These are phyloP conservation scores for Stemphylium beticola DNA, from an alignment of 2,329 filamentous ascomycete genomes.

Conservation along the genomic window DNA sequence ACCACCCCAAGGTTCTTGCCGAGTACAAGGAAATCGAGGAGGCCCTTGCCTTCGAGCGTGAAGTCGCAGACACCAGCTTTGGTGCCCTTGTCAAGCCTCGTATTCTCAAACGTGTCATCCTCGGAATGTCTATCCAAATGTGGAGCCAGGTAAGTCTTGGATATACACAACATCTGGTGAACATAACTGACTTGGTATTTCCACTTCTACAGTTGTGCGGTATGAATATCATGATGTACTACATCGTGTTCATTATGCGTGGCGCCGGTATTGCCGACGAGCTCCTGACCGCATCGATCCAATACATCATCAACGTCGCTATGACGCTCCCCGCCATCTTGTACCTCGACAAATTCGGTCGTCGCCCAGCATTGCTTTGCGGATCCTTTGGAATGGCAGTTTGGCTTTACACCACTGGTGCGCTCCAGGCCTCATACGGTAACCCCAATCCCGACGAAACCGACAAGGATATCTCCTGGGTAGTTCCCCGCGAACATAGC, in stretches of 20 bases:
- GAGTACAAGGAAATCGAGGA: slow-evolving; percentile 68
- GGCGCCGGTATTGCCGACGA: slow-evolving; percentile 63
- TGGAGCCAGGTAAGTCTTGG: slow-evolving; percentile 61
- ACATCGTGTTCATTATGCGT: slow-evolving; percentile 67
- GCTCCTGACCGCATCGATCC: slow-evolving; percentile 66
- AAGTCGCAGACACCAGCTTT: slow-evolving; percentile 59
- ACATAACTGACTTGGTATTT: neutral
- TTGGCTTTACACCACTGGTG: slow-evolving; percentile 65
- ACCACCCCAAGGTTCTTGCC: slow-evolving; percentile 66
- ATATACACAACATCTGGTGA: slow-evolving; percentile 53
- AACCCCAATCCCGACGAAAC: slow-evolving; percentile 41
- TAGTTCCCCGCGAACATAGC: slow-evolving; percentile 58
- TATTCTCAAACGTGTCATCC: slow-evolving; percentile 62
- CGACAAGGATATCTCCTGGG: slow-evolving; percentile 61
- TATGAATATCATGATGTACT: slow-evolving; percentile 34
- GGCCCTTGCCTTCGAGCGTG: slow-evolving; percentile 61
- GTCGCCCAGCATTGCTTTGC: slow-evolving; percentile 62
- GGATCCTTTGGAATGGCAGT: slow-evolving; percentile 66
- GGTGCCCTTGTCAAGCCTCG: slow-evolving; percentile 57
- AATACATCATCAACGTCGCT: slow-evolving; percentile 69
- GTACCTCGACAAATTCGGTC: slow-evolving; percentile 65
- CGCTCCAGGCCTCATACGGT: slow-evolving; percentile 65
- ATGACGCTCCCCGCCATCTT: slow-evolving; percentile 66
- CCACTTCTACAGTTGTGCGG: too few species aligned
- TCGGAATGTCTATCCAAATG: slow-evolving; percentile 65